These are phyloP conservation scores for Curvularia eragrostidis DNA, from an alignment of 2,329 filamentous ascomycete genomes.

Conservation along the genomic window DNA sequence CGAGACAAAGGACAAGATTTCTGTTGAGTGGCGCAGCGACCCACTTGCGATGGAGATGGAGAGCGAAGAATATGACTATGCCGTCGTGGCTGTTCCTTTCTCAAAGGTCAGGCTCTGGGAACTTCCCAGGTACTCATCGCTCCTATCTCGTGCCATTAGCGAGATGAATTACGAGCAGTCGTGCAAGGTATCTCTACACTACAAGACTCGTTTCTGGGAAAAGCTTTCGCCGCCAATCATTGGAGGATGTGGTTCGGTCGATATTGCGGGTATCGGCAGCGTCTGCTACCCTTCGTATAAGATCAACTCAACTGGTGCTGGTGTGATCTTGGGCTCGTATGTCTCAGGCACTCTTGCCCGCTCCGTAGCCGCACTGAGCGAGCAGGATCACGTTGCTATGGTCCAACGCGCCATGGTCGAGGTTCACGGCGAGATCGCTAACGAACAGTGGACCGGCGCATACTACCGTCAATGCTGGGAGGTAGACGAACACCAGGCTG, in stretches of 20 bases:
- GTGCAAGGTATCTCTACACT: constrained; percentile 70
- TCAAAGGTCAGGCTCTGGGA: constrained; percentile 68
- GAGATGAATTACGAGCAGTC: constrained; percentile 59
- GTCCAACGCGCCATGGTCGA: constrained; percentile 71
- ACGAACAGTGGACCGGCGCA: constrained; percentile 68
- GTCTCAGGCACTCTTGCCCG: constrained; percentile 55
- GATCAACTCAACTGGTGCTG: constrained; percentile 68
- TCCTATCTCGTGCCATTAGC: constrained; percentile 57
- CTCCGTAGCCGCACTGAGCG: constrained; percentile 58
- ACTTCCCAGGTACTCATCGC: constrained; percentile 61
- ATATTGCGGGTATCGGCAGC: constrained; percentile 67
- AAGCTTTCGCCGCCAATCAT: constrained; percentile 63
- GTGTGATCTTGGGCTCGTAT: constrained; percentile 68
- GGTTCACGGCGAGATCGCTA: constrained; percentile 67
- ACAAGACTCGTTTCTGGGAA: constrained; percentile 69
- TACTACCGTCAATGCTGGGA: constrained; percentile 72
- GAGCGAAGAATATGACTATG: constrained; percentile 67
- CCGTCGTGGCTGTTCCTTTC: constrained; percentile 70
- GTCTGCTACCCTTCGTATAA: constrained; percentile 73
- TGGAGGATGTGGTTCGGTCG: constrained; percentile 67
- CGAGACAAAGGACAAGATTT: constrained; percentile 59
- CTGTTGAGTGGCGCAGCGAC: constrained; percentile 63
- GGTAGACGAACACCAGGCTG: constrained; percentile 65
- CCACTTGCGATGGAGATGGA: constrained; percentile 53
- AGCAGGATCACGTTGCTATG: constrained; percentile 67